Evolutionary conservation across 768 basidiomycete genomes (phyloP).

Genomic region (Terana coerulea): DNA sequence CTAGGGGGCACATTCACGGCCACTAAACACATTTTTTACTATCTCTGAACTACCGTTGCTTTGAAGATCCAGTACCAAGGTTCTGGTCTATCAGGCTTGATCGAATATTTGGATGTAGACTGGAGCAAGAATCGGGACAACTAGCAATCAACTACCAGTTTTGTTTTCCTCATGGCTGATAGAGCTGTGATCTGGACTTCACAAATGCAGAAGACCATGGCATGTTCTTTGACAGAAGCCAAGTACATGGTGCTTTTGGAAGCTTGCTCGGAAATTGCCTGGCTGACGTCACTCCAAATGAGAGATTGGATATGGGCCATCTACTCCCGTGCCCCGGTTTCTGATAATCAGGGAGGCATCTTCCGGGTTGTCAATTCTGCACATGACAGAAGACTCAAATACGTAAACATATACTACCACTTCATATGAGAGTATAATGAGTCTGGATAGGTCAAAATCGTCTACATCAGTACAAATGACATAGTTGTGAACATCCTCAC

Average conservation of each 20-base stretch:
- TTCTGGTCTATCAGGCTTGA: not conserved
- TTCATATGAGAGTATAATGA: slow-evolving; percentile 22
- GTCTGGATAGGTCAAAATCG: not conserved
- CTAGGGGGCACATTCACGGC: not conserved
- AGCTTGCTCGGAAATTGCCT: not conserved
- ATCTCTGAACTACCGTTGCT: not conserved
- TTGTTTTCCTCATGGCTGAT: slow-evolving; percentile 20
- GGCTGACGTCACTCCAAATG: not conserved
- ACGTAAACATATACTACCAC: slow-evolving; percentile 32
- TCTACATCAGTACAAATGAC: not conserved
- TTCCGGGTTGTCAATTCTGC: slow-evolving; percentile 18
- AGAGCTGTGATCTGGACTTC: slow-evolving; percentile 21
- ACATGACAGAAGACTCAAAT: slow-evolving; percentile 27
- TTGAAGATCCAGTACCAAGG: slow-evolving; percentile 1
- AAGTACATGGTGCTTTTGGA: slow-evolving; percentile 12
- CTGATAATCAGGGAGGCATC: slow-evolving; percentile 26
- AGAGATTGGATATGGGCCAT: slow-evolving; percentile 6
- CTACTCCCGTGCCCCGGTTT: too few species aligned
- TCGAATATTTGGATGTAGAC: slow-evolving; percentile 10
- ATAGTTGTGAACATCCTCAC: slow-evolving; percentile 11
- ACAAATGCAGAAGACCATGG: slow-evolving; percentile 3
- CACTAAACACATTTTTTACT: slow-evolving; percentile 2
- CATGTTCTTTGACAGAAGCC: slow-evolving; percentile 2
- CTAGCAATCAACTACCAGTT: slow-evolving; percentile 22
- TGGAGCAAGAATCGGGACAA: slow-evolving; percentile 12